These are phyloP conservation scores for Cucurbita ficifolia DNA, from an alignment of 306 rosid genomes.

Conservation along the genomic window DNA sequence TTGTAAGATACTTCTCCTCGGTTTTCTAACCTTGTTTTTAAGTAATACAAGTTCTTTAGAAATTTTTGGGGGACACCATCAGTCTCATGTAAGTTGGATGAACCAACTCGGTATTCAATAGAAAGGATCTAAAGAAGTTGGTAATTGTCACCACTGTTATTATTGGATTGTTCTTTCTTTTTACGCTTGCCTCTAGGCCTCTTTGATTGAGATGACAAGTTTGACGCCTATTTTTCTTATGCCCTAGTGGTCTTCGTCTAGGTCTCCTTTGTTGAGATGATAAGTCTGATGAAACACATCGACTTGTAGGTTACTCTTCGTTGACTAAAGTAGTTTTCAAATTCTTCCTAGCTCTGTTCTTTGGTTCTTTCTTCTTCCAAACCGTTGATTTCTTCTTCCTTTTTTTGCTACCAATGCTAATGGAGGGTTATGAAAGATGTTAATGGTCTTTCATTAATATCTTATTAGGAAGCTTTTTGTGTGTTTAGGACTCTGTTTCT, in stretches of 20 bases:
- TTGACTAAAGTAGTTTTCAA: too few species aligned
- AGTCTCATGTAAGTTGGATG: conserved; percentile 21
- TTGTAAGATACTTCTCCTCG: conserved; percentile 7
- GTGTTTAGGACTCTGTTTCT: too few species aligned
- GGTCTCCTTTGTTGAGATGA: conserved; percentile 24
- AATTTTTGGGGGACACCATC: conserved; percentile 14
- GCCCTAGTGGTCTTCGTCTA: conserved; percentile 35
- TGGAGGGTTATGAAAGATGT: too few species aligned
- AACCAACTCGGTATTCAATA: conserved; percentile 23
- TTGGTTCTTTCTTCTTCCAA: too few species aligned
- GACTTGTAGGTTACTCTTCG: too few species aligned
- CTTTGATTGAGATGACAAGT: conserved; percentile 7
- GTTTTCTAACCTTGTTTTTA: conserved; percentile 14
- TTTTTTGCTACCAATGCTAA: too few species aligned
- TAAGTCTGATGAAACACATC: too few species aligned
- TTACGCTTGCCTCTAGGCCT: too few species aligned
- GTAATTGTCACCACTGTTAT: conserved; percentile 14
- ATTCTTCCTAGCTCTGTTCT: too few species aligned
- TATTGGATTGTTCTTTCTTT: conserved; percentile 3
- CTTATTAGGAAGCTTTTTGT: too few species aligned
- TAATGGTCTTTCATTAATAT: too few species aligned
- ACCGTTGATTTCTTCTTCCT: too few species aligned
- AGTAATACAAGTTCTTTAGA: conserved; percentile 15
- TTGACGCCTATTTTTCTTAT: conserved; percentile 13
- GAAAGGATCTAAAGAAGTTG: conserved; percentile 18